Base-by-base conservation (phyloP, 139 green algal species). In the Tetraselmis striata region DNA sequence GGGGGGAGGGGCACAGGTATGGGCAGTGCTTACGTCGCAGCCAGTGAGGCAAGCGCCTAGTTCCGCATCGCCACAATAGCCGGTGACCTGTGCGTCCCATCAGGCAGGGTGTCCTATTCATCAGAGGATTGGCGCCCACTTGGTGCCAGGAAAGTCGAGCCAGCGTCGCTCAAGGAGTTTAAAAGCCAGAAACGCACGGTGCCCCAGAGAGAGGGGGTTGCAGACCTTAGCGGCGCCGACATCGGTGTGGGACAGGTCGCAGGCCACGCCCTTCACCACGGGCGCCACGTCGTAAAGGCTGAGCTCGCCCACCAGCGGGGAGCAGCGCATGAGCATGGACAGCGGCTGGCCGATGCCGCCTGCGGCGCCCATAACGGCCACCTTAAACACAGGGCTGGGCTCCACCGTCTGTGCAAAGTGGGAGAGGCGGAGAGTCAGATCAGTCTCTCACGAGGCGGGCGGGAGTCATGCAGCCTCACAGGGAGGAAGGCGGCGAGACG, bases 251-350 rank as follows among this genome's bases (percentile, higher is more conserved):
- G 85, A 93, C 23, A 99, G 83, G 86, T 99, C 97, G 0, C 93
- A 94, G 22, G 92, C 95, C 23, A 99, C 97, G 28, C 97, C 97
- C 18, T 67, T 67, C 45, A 90, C 90, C 0, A 95, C 98, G 79
- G 89, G 90, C 2, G 92, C 95, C 29, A 99, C 94, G 92, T 99
- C 97, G 85, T 98, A 99, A 77, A 99, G 92, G 2, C 91, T 85
- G 75, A 99, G 91, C 83, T 99, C 91, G 23, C 89, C 92, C 2
- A 98, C 89, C 23, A 94, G 86, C 82, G 90, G 89, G 78, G 88
- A 32, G 30, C 83, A 83, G 32, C 91, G 95, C 24, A 98, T 85
- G 78, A 98, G 90, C 82, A 98, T 88, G 0, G 89, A 87, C 76
- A 98, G 31, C 1, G 79, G 83, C 76, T 79, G 80, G 1, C 67